Evolutionary conservation across 129 eudicot genomes (phyloP), one percentile per base, ranked within the genome.

Genomic region (Helianthus tuberosus): DNA sequence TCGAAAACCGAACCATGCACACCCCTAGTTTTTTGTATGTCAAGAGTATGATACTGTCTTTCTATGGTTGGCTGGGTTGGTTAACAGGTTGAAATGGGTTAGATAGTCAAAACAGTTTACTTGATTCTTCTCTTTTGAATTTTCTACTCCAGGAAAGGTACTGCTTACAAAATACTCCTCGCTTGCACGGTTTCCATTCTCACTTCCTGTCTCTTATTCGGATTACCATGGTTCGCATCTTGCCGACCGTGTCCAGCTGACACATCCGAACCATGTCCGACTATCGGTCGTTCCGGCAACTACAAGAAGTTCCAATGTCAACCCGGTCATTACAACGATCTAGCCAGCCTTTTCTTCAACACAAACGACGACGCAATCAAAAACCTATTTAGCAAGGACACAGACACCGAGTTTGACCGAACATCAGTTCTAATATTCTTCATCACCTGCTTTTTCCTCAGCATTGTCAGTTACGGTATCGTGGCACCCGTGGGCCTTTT

Each of bases 311-410:
- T 90, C 77, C 98, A 93, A 55, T 93, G 98, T 54, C 57, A 82
- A 52, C 88, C 91, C 17, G 91, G 88, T 47, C 83, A 92, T 65
- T 92, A 92, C 85, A 92, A 92, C 67, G 98, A 92, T 78, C 87
- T 92, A 32, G 97, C 98, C 44, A 87, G 94, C 80, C 90, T 94
- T 11, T 88, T 94, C 52, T 90, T 94, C 81, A 94, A 94, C 82
- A 90, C 98, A 23, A 90, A 88, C 16, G 98, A 94, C 49, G 98
- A 94, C 53, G 97, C 98, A 15, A 94, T 94, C 29, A 86, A 86
- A 63, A 94, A 94, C 81, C 83, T 94, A 1, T 94, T 90, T 70
- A 90, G 98, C 82, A 85, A 85, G 66, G 71, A 72, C 77, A 90
- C 96, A 1, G 93, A 88, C 72, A 12, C 87, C 6, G 98, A 90